Evolutionary conservation across 2,329 filamentous ascomycete genomes (phyloP), one percentile per base, ranked within the genome.

Genomic region (Ophiostoma ulmi): DNA sequence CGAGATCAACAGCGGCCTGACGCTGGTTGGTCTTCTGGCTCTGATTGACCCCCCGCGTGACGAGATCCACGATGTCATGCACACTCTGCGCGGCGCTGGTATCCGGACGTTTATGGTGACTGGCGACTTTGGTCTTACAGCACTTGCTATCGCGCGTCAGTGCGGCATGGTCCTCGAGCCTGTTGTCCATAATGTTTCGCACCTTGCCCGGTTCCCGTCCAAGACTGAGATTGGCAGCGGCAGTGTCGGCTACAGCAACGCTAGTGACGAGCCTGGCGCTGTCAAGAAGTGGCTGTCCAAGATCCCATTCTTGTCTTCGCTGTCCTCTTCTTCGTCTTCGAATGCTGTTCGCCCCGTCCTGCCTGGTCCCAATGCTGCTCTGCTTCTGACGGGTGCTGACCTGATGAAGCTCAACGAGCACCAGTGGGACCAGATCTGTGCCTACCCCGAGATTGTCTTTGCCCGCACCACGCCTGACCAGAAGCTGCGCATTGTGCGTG

Each of bases 61-160:
- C 0, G 91, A 94, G 77, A 92, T 92, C 5, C 87, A 85, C 0
- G 85, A 84, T 2, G 87, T 90, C 0, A 86, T 92, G 58, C 80
- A 81, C 20, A 91, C 85, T 0, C 82, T 93, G 20, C 85, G 90
- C 14, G 83, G 86, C 1, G 91, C 91, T 3, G 89, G 90, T 1
- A 90, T 94, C 70, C 83, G 88, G 20, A 88, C 93, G 38, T 90
- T 91, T 78, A 94, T 94, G 91, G 91, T 93, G 0, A 94, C 91
- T 1, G 90, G 91, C 11, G 91, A 94, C 76, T 93, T 91, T 77
- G 88, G 89, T 36, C 83, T 93, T 20, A 94, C 91, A 0, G 91
- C 91, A 0, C 83, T 94, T 72, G 90, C 91, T 0, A 82, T 85
- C 3, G 87, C 44, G 17, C 44, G 44, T 8, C 44, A 92, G 70